Percentiles rank a stretch among this genome's conserved stretches.
These are phyloP conservation scores for Arabidopsis hybrid DNA, from an alignment of 441 rosid species.

Conservation along the genomic window DNA sequence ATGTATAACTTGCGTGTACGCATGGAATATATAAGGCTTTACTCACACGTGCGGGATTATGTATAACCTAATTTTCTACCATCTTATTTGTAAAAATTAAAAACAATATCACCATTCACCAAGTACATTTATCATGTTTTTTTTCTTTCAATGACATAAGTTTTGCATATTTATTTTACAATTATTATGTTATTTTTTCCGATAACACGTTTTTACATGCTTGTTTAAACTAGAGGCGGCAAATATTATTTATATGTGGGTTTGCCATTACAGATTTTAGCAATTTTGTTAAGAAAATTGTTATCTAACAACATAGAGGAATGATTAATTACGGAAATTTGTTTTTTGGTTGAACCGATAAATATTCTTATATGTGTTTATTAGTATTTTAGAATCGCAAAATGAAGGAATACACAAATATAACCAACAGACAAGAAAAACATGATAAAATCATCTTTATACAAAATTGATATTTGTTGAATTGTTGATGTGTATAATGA, in stretches of 20 bases:
- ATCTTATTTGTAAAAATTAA: neutral
- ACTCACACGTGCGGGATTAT: conserved; percentile 32
- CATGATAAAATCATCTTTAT: too few relatives aligned
- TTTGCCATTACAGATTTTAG: neutral
- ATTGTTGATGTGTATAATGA: too few relatives aligned
- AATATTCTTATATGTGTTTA: neutral
- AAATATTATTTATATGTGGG: neutral
- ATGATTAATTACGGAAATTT: neutral
- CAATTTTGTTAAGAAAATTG: neutral
- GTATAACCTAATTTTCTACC: neutral
- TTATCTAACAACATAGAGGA: neutral
- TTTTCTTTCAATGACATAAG: too few relatives aligned
- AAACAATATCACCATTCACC: too few relatives aligned
- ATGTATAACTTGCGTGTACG: conserved; percentile 29
- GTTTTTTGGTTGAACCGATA: neutral
- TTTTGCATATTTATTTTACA: neutral
- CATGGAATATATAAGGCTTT: conserved; percentile 29
- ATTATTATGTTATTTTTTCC: neutral
- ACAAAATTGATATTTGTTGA: too few relatives aligned
- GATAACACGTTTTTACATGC: neutral
- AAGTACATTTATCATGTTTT: too few relatives aligned
- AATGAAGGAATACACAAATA: too few relatives aligned
- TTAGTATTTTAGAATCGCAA: too few relatives aligned
- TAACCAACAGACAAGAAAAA: too few relatives aligned
- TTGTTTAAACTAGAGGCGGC: neutral